Percentiles rank a stretch among this genome's conserved stretches.
Evolutionary conservation across 768 basidiomycete genomes (phyloP).

Genomic region (Trametes sanguinea): DNA sequence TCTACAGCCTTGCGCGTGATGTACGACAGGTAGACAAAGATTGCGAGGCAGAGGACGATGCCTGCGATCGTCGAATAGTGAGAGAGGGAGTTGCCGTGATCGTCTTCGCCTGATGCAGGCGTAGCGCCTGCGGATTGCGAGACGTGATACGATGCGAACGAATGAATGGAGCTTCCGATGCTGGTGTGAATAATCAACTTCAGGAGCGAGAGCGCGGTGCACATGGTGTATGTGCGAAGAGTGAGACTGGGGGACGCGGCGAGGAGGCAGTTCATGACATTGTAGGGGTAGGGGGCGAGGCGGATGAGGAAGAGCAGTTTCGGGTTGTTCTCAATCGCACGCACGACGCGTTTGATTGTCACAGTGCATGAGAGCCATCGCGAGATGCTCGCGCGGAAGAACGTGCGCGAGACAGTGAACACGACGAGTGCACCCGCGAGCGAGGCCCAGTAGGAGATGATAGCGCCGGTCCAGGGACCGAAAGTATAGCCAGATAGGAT

Average conservation of each 20-base stretch:
- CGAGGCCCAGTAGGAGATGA: constrained; percentile 86
- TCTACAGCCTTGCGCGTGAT: constrained; percentile 72
- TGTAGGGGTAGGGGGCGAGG: constrained; percentile 89
- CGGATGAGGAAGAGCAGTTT: constrained; percentile 90
- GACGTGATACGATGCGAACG: constrained; percentile 70
- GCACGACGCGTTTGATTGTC: constrained; percentile 77
- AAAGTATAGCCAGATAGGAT: constrained; percentile 91
- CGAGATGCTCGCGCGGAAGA: constrained; percentile 69
- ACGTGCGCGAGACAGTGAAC: constrained; percentile 74
- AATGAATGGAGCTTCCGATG: constrained; percentile 82
- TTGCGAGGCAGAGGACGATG: constrained; percentile 66
- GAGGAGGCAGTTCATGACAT: constrained; percentile 93
- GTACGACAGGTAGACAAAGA: constrained; percentile 78
- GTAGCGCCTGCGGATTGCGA: constrained; percentile 27
- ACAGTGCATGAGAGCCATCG: constrained; percentile 70
- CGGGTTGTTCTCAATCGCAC: constrained; percentile 85
- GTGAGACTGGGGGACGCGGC: constrained; percentile 85
- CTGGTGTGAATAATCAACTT: constrained; percentile 91
- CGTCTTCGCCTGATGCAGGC: constrained; percentile 33
- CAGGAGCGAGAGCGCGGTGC: constrained; percentile 83
- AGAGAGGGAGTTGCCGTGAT: constrained; percentile 50
- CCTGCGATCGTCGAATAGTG: constrained; percentile 70
- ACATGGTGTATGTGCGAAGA: constrained; percentile 72
- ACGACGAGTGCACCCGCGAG: constrained; percentile 83
- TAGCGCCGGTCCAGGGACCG: constrained; percentile 79